These are phyloP conservation scores for Penstemon newberryi DNA, from an alignment of 257 asterid genomes.

Conservation along the genomic window DNA sequence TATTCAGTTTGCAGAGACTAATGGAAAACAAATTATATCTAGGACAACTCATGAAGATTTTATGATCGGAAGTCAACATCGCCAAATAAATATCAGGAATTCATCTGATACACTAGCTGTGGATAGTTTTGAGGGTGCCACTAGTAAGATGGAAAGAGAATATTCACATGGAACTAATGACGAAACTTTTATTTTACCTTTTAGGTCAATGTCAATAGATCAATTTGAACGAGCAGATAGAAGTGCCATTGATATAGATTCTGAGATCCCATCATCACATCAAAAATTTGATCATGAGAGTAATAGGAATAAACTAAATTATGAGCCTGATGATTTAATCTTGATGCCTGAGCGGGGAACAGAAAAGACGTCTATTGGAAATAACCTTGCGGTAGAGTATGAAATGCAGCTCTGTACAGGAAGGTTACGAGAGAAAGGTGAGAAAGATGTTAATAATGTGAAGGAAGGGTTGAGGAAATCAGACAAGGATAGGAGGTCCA, in stretches of 20 bases:
- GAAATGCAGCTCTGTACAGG: slow-evolving; percentile 72
- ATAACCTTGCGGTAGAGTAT: slow-evolving; percentile 69
- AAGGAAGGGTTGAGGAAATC: slow-evolving; percentile 51
- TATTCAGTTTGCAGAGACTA: slow-evolving; percentile 56
- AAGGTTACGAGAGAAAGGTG: slow-evolving; percentile 43
- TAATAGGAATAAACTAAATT: slow-evolving; percentile 42
- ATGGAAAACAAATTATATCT: slow-evolving; percentile 50
- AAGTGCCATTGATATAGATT: slow-evolving; percentile 64
- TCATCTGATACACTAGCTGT: slow-evolving; percentile 54
- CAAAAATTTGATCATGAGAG: slow-evolving; percentile 53
- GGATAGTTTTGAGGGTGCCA: slow-evolving; percentile 43
- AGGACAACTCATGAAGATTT: slow-evolving; percentile 62
- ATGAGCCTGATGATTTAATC: slow-evolving; percentile 83
- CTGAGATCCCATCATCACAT: slow-evolving; percentile 61
- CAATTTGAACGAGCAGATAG: slow-evolving; percentile 54
- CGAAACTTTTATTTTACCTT: slow-evolving; percentile 75
- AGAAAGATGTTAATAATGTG: slow-evolving; percentile 38
- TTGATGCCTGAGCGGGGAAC: slow-evolving; percentile 77
- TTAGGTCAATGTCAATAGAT: slow-evolving; percentile 69
- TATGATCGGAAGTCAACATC: slow-evolving; percentile 47
- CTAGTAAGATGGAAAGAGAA: slow-evolving; percentile 42
- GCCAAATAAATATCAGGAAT: slow-evolving; percentile 42
- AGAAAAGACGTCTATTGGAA: slow-evolving; percentile 57
- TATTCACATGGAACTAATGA: slow-evolving; percentile 56
- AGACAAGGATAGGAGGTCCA: slow-evolving; percentile 61